Conservation (phyloP, 176 grass and related monocot species). For the Puya raimondii region DNA sequence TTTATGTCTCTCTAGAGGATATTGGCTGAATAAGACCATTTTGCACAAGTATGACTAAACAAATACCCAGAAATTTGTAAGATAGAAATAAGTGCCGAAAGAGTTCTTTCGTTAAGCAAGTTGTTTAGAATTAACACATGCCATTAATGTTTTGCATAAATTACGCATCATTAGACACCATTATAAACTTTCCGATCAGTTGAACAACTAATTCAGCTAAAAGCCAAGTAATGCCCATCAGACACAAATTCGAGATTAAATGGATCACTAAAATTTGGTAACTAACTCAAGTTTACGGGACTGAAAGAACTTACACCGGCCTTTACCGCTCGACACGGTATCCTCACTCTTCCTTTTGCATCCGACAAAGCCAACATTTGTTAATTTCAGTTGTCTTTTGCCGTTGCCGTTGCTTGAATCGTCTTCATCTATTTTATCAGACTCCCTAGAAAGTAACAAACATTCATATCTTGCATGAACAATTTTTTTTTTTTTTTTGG, state of each 20-base stretch:
- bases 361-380: constrained; percentile 68
- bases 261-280: constrained; percentile 37
- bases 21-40: too few relatives aligned
- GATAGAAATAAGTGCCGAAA: too few relatives aligned
- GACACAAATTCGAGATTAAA: neutral
- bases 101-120: too few relatives aligned
- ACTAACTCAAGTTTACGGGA: constrained; percentile 63
- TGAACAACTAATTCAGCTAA: too few relatives aligned
- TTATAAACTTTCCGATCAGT: too few relatives aligned
- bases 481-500: neutral
- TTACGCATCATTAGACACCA: too few relatives aligned
- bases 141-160: too few relatives aligned
- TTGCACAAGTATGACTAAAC: too few relatives aligned
- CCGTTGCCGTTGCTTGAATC: constrained; percentile 24
- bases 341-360: constrained; percentile 76
- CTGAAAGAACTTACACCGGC: constrained; percentile 85
- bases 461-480: neutral
- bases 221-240: too few relatives aligned
- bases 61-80: too few relatives aligned
- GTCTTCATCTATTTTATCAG: constrained; percentile 71
- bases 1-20: too few relatives aligned
- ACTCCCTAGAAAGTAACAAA: constrained; percentile 46
- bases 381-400: constrained; percentile 64
- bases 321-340: constrained; percentile 83
- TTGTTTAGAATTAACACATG: too few relatives aligned